phyloP scores from a whole-genome alignment of 2,329 filamentous ascomycete species.

The Emergomyces pasteurianus region DNA sequence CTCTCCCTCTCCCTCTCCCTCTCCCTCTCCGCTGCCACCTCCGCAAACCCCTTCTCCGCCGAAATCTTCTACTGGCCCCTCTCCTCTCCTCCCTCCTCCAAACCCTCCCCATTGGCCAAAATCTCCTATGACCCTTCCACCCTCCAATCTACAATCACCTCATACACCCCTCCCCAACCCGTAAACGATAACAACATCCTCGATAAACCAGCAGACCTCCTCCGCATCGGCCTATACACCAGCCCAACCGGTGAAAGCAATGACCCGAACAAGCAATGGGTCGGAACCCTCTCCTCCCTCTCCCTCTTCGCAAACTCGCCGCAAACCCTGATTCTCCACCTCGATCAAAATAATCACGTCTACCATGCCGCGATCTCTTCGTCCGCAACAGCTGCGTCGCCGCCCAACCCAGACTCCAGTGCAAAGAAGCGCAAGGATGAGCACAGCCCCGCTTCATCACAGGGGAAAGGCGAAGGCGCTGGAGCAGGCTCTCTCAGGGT shows the following conservation, averaged over 20 bases:
- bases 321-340: slow-evolving; percentile 29
- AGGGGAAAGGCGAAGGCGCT: neutral
- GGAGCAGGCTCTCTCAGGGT: slow-evolving; percentile 14
- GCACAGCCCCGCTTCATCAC: neutral
- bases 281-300: slow-evolving; percentile 28
- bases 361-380: slow-evolving; percentile 30
- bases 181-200: slow-evolving; percentile 1
- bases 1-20: slow-evolving; percentile 12
- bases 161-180: slow-evolving; percentile 26
- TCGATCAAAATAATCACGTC: slow-evolving; percentile 25
- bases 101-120: slow-evolving; percentile 27
- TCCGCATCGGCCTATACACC: slow-evolving; percentile 42
- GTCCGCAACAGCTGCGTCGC: neutral
- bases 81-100: slow-evolving; percentile 15
- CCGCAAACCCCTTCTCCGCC: slow-evolving; percentile 13
- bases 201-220: slow-evolving; percentile 24
- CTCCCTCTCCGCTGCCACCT: slow-evolving; percentile 9
- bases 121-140: slow-evolving; percentile 31
- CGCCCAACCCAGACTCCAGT: neutral
- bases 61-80: slow-evolving; percentile 31
- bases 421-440: neutral
- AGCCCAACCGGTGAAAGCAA: slow-evolving; percentile 27
- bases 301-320: slow-evolving; percentile 20
- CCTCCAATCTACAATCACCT: slow-evolving; percentile 24
- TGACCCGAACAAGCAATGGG: slow-evolving; percentile 38